phyloP scores from a whole-genome alignment of 1,284 basidiomycete species.

The Boletus sp. region DNA sequence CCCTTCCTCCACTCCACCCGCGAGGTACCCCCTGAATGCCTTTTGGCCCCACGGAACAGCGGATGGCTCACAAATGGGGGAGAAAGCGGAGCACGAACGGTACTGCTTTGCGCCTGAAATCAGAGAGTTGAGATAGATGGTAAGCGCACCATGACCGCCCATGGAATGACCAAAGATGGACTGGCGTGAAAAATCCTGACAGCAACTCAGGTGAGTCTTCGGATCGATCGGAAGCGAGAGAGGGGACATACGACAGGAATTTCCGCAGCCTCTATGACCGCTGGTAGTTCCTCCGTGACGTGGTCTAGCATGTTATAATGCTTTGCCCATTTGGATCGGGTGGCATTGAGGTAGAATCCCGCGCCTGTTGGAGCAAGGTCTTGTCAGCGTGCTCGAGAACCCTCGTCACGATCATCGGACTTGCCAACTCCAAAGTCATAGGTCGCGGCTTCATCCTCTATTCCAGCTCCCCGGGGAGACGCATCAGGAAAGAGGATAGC shows the following conservation, averaged over 20 bases:
- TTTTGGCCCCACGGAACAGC: constrained; percentile 90
- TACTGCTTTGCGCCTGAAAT: constrained; percentile 57
- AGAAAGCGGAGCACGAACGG: constrained; percentile 89
- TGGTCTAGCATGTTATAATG: constrained; percentile 91
- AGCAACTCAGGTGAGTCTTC: constrained; percentile 2
- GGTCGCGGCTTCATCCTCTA: constrained; percentile 81
- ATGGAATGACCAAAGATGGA: constrained; percentile 82
- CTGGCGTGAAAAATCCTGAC: constrained; percentile 63
- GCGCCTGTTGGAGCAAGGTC: constrained; percentile 50
- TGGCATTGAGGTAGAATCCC: constrained; percentile 92
- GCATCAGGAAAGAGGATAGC: constrained; percentile 97
- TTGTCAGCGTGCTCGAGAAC: constrained; percentile 1
- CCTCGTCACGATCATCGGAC: constrained; percentile 7
- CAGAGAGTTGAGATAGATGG: constrained; percentile 77
- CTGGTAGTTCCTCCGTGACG: constrained; percentile 79
- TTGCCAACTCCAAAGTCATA: constrained; percentile 89
- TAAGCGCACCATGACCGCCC: constrained; percentile 96
- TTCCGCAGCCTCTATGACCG: constrained; percentile 64
- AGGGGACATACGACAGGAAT: constrained; percentile 56
- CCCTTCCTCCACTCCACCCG: constrained; percentile 75
- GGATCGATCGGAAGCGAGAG: neutral
- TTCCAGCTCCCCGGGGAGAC: constrained; percentile 87
- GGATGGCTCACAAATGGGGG: constrained; percentile 89
- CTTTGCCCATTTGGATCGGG: constrained; percentile 71
- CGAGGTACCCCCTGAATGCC: constrained; percentile 88